A percentile compares a stretch with the other conserved stretches of the same genome.
These are phyloP conservation scores for Trichosanthes cucumerina DNA, from an alignment of 306 rosid genomes.

Conservation along the genomic window DNA sequence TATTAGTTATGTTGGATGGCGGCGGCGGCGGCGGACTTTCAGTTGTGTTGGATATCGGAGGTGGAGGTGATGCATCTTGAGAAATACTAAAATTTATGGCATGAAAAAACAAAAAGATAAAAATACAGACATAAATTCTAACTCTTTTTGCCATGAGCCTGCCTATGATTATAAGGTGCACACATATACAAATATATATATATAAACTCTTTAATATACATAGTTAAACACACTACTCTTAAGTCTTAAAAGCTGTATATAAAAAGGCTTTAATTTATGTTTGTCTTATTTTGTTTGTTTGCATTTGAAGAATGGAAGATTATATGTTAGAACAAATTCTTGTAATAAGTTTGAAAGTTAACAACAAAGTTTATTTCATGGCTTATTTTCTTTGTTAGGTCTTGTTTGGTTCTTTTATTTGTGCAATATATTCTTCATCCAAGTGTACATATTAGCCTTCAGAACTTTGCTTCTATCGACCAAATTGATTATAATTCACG, in stretches of 20 bases:
- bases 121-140: background rate
- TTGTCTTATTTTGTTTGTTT: background rate
- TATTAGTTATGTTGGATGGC: background rate
- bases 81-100: background rate
- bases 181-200: background rate
- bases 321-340: background rate
- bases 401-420: background rate
- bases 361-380: background rate
- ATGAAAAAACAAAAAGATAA: background rate
- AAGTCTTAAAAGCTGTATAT: background rate
- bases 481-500: background rate
- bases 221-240: background rate
- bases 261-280: background rate
- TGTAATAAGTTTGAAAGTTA: background rate
- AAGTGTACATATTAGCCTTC: background rate
- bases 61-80: constrained; percentile 1
- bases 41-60: background rate
- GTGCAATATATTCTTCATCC: background rate
- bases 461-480: background rate
- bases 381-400: background rate
- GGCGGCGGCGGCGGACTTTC: background rate
- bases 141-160: background rate
- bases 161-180: background rate
- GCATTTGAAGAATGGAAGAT: background rate
- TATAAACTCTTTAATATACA: background rate